Evolutionary conservation across 1,284 basidiomycete genomes (phyloP), one percentile per base, ranked within the genome.

Genomic region (Puccinia polysora): DNA sequence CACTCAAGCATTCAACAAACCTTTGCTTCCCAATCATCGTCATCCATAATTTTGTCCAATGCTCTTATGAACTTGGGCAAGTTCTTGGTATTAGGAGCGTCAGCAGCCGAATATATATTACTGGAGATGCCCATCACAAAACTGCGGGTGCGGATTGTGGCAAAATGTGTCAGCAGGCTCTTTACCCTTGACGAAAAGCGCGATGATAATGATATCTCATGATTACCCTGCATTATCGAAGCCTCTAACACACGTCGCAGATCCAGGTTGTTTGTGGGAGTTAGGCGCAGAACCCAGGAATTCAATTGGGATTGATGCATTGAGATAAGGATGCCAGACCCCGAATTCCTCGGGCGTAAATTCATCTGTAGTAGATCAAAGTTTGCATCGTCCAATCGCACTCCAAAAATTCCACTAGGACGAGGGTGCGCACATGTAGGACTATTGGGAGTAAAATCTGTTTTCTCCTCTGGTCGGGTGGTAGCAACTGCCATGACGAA

Each of bases 91-190:
- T 49, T 18, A 23, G 68, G 68, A 36, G 38, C 28, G 28, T 70
- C 68, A 0, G 34, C 45, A 49, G 58, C 38, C 4, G 68, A 49
- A 25, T 49, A 62, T 12, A 70, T 70, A 23, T 70, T 70, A 53
- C 56, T 60, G 32, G 68, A 70, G 56, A 70, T 62, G 15, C 68
- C 68, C 68, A 70, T 60, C 14, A 70, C 45, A 36, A 70, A 70
- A 10, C 68, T 60, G 30, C n/a, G n/a, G n/a, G n/a, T 38, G 28
- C 43, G 1, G 18, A 59, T 23, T 20, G 38, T 25, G n/a, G n/a
- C 7, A 10, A 43, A 18, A 43, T 43, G 40, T 8, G 40, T 43
- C 14, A 59, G 30, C 12, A 59, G 28, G 38, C 56, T 25, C n/a
- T 23, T 59, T 2, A 47, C 45, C 18, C 59, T 23, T 53, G 7